These are phyloP conservation scores for Inonotus obliquus DNA, from an alignment of 1,284 basidiomycete species.

Conservation along the genomic window DNA sequence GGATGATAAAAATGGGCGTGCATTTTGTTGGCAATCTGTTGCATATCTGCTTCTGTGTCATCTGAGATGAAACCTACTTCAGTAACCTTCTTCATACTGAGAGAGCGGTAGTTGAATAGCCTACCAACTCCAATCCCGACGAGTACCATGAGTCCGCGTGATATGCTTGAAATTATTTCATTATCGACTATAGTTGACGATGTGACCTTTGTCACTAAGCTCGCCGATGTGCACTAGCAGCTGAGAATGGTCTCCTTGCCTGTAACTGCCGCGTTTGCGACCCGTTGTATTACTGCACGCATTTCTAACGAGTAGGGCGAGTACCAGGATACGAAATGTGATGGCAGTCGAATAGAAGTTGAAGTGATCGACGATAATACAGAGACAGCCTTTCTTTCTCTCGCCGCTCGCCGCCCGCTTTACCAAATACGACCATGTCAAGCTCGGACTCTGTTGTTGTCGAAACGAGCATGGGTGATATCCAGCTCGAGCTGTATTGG, in stretches of 20 bases:
- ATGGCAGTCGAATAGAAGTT: background rate
- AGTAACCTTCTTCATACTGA: slow-evolving; percentile 13
- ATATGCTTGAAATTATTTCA: slow-evolving; percentile 73
- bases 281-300: slow-evolving; percentile 77
- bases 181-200: slow-evolving; percentile 50
- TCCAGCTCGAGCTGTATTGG: slow-evolving; percentile 88
- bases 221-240: background rate
- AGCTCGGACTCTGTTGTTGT: slow-evolving; percentile 63
- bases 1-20: slow-evolving; percentile 24
- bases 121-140: slow-evolving; percentile 77
- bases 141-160: slow-evolving; percentile 79
- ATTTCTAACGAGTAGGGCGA: slow-evolving; percentile 34
- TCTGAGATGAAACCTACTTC: slow-evolving; percentile 43
- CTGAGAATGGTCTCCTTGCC: slow-evolving; percentile 37
- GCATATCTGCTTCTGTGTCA: slow-evolving; percentile 70
- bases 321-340: background rate
- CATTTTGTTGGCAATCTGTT: slow-evolving; percentile 77
- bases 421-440: slow-evolving; percentile 22
- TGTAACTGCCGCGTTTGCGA: slow-evolving; percentile 67
- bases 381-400: background rate
- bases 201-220: slow-evolving; percentile 2
- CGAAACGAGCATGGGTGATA: slow-evolving; percentile 84
- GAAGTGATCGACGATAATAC: background rate
- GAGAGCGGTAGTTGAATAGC: slow-evolving; percentile 9
- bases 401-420: background rate